Percentiles rank a stretch among this genome's conserved stretches.
These are phyloP conservation scores for Pyropia haitanensis DNA, from an alignment of 23 red algal genomes.

Conservation along the genomic window DNA sequence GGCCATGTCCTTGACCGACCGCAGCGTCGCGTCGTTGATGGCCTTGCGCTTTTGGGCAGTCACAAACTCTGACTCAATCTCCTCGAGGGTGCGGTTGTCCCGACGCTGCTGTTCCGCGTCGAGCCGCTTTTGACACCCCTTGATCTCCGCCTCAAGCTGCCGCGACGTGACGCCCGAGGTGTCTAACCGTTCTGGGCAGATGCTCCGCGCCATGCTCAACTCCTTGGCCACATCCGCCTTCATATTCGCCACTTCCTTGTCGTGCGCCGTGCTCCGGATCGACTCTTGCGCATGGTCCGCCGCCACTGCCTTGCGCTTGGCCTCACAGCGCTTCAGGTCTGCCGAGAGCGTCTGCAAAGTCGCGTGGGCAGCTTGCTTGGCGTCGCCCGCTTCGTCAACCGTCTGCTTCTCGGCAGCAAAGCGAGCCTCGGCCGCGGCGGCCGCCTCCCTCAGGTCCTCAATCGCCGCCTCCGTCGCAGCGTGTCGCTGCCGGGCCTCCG, in stretches of 20 bases:
- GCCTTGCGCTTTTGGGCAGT: slow-evolving; percentile 35
- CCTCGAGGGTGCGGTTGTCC: slow-evolving; percentile 31
- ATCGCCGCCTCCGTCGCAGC: neutral
- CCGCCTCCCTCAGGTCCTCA: slow-evolving; percentile 2
- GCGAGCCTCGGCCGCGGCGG: neutral
- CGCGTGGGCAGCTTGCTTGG: too few relatives aligned
- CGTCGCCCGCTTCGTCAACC: too few relatives aligned
- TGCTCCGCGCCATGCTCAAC: slow-evolving; percentile 2
- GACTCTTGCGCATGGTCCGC: neutral
- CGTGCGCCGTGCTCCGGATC: slow-evolving; percentile 1
- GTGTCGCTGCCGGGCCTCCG: neutral
- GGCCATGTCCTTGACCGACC: slow-evolving; percentile 7
- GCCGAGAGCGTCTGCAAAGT: too few relatives aligned
- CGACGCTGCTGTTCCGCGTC: slow-evolving; percentile 37
- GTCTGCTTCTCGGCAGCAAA: too few relatives aligned
- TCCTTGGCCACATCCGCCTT: slow-evolving; percentile 3
- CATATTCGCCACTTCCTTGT: neutral
- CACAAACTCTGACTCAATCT: slow-evolving; percentile 54
- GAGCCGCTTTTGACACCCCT: slow-evolving; percentile 22
- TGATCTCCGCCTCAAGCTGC: slow-evolving; percentile 30
- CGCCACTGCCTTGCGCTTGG: too few relatives aligned
- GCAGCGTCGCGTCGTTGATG: slow-evolving; percentile 13
- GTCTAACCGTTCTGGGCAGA: slow-evolving; percentile 28
- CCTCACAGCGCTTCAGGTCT: too few relatives aligned
- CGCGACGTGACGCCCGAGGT: slow-evolving; percentile 10